Evolutionary conservation across 257 asterid species (phyloP), one percentile per base, ranked within the genome.

Genomic region (Verbena officinalis): DNA sequence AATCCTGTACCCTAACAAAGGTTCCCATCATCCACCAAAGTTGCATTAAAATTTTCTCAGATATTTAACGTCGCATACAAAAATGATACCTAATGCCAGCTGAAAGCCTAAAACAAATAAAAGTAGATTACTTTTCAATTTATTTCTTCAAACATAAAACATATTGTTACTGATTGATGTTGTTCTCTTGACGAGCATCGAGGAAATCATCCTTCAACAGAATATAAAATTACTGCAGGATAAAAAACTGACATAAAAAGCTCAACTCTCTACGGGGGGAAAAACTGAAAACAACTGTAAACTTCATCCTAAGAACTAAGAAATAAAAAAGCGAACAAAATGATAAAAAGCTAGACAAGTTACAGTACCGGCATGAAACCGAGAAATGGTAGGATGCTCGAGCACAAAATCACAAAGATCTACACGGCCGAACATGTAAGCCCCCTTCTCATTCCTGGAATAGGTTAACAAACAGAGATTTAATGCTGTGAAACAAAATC

Each of bases 371-470:
- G 99, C 96, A 58, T 93, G 99, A 80, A 93, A 93, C 24, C 99
- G 78, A 31, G 99, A 93, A 59, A 93, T 81, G 13, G 97, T 93
- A 1, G 97, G 99, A 79, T 93, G 99, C 76, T 90, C 99, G 13
- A 93, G 94, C 77, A 93, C 77, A 69, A 93, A 90, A 69, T 93
- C 99, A 16, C 97, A 93, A 48, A 90, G 77, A 75, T 90, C 99
- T 69, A 90, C 96, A 22, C 96, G 96, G 62, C 99, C 99, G 78
- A 93, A 93, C 97, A 93, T 90, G 78, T 87, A 93, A 13, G 97
- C 97, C 61, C 96, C 99, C 75, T 93, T 93, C 84, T 90, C 70
- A 67, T 81, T 74, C 75, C 99, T 93, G 90, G 16, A 76, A 42
- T 36, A 9, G 57, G 51, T 42, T 59, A 68, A 13, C 66, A 69